Conservation (phyloP, 2,329 filamentous ascomycete genomes). For the Exophiala spinifera region DNA sequence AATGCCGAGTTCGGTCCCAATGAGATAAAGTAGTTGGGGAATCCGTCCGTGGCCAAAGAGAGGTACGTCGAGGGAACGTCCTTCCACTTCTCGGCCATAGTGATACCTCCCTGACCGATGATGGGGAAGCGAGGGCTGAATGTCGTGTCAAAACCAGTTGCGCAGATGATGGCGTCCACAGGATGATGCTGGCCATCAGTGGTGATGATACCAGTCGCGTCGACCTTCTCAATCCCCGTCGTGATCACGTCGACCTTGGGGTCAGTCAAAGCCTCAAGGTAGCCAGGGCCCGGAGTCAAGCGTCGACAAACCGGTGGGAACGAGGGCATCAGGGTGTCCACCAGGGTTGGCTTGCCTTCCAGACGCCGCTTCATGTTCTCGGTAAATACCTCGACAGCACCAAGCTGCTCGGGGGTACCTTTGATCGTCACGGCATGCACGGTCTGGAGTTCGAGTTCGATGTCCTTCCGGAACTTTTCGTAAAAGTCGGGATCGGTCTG, state of each 20-base stretch:
- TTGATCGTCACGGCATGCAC: constrained; percentile 5
- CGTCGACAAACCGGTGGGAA: constrained; percentile 43
- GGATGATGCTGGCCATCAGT: constrained; percentile 32
- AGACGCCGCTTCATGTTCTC: constrained; percentile 19
- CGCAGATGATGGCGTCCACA: constrained; percentile 38
- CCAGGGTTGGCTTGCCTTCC: constrained; percentile 30
- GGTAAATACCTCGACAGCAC: constrained; percentile 14
- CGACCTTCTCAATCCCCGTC: constrained; percentile 13
- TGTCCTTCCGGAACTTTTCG: constrained; percentile 17
- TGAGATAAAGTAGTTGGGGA: constrained; percentile 37
- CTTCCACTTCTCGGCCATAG: constrained; percentile 29
- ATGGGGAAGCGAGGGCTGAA: constrained; percentile 36
- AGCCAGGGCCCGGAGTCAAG: constrained; percentile 45
- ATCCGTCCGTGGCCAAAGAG: constrained; percentile 33
- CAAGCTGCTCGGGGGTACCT: constrained; percentile 1
- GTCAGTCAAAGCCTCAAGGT: constrained; percentile 30
- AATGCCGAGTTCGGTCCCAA: constrained; percentile 34
- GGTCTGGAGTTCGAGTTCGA: constrained; percentile 15
- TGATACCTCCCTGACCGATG: constrained; percentile 30
- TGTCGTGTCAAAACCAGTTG: constrained; percentile 39
- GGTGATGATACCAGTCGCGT: constrained; percentile 22
- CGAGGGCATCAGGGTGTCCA: constrained; percentile 37
- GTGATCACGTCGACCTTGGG: constrained; percentile 25
- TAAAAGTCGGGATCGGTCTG: constrained; percentile 12
- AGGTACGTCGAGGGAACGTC: constrained; percentile 36